phyloP scores from a whole-genome alignment of 2,329 filamentous ascomycete genomes.

The Tricladium varicosporioides region DNA sequence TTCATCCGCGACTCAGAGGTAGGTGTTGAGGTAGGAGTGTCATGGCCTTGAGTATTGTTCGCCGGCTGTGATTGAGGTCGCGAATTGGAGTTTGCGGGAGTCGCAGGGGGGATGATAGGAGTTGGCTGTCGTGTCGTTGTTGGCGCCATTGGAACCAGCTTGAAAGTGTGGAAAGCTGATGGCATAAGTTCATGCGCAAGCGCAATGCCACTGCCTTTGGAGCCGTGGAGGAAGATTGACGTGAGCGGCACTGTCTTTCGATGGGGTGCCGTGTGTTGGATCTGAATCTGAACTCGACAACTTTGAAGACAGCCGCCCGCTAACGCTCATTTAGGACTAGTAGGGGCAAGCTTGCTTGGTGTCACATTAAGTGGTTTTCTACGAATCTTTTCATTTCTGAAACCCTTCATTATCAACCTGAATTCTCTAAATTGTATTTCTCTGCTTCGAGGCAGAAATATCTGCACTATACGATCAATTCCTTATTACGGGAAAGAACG shows the following conservation, averaged over 20 bases:
- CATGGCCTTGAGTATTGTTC: slow-evolving; percentile 18
- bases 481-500: too few relatives aligned
- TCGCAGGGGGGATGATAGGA: slow-evolving; percentile 28
- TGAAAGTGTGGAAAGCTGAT: slow-evolving; percentile 33
- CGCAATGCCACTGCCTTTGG: slow-evolving; percentile 1
- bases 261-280: background rate
- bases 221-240: background rate
- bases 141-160: slow-evolving; percentile 32
- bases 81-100: slow-evolving; percentile 23
- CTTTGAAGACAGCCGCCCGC: background rate
- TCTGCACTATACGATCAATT: too few relatives aligned
- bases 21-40: slow-evolving; percentile 25
- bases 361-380: too few relatives aligned
- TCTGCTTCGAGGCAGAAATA: too few relatives aligned
- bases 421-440: too few relatives aligned
- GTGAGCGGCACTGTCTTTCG: background rate
- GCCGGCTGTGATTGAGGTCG: slow-evolving; percentile 16
- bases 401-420: too few relatives aligned
- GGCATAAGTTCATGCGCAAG: slow-evolving; percentile 18
- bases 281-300: background rate
- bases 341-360: background rate
- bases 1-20: slow-evolving; percentile 31
- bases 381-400: too few relatives aligned
- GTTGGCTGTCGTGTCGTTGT: slow-evolving; percentile 23
- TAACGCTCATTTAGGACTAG: background rate